Conservation (phyloP, 805 yeast species). For the Candida vartiovaarae region DNA sequence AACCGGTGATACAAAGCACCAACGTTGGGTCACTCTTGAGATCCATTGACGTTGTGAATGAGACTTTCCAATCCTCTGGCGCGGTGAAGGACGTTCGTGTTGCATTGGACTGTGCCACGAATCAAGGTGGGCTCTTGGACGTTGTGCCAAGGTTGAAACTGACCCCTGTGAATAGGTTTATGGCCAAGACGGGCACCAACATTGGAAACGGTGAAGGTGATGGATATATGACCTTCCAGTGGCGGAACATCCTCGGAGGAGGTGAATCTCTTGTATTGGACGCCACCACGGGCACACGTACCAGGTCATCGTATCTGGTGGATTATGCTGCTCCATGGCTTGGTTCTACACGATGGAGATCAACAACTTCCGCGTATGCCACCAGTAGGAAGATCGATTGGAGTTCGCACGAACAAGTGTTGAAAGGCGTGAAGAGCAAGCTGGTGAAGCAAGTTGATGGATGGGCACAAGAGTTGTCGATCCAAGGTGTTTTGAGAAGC, state of each 20-base stretch:
- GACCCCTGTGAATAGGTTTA: slow-evolving; percentile 58
- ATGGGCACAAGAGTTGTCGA: slow-evolving; percentile 43
- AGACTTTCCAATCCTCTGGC: slow-evolving; percentile 36
- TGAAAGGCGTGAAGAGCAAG: slow-evolving; percentile 37
- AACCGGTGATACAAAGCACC: slow-evolving; percentile 36
- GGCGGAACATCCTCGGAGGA: slow-evolving; percentile 57
- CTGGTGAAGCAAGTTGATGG: slow-evolving; percentile 15
- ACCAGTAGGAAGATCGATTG: slow-evolving; percentile 44
- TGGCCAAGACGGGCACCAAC: slow-evolving; percentile 90
- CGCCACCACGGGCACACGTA: slow-evolving; percentile 54
- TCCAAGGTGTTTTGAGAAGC: slow-evolving; percentile 39
- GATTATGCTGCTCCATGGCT: slow-evolving; percentile 46
- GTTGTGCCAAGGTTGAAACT: slow-evolving; percentile 27
- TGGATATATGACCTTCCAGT: slow-evolving; percentile 76
- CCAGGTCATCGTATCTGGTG: slow-evolving; percentile 45
- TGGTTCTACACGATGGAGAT: slow-evolving; percentile 43
- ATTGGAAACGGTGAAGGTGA: slow-evolving; percentile 97
- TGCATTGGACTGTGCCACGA: slow-evolving; percentile 10
- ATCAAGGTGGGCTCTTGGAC: slow-evolving; percentile 10
- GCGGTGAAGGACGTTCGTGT: slow-evolving; percentile 37
- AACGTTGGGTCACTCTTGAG: slow-evolving; percentile 35
- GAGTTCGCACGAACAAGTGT: slow-evolving; percentile 47
- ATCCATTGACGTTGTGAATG: slow-evolving; percentile 37
- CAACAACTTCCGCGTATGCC: slow-evolving; percentile 44
- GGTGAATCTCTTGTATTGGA: slow-evolving; percentile 55